A percentile compares a stretch with the other conserved stretches of the same genome.
phyloP scores from a whole-genome alignment of 2,329 filamentous ascomycete genomes.

The Chalaropsis thielavioides region DNA sequence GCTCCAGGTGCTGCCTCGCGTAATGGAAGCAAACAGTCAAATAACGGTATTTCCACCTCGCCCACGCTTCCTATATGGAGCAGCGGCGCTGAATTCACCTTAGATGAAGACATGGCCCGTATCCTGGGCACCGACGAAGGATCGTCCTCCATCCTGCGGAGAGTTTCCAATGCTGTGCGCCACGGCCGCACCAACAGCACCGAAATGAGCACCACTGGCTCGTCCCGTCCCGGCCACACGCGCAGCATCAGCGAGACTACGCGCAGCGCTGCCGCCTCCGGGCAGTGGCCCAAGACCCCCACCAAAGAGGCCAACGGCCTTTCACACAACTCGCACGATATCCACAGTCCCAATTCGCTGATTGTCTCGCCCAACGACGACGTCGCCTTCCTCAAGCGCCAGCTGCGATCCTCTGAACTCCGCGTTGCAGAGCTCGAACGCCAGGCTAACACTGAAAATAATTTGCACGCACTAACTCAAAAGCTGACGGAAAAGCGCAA shows the following conservation, averaged over 20 bases:
- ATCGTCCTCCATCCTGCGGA: constrained; percentile 66
- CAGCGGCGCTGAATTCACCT: constrained; percentile 70
- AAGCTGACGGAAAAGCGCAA: constrained; percentile 86
- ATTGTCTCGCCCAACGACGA: constrained; percentile 45
- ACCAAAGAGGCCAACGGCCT: constrained; percentile 38
- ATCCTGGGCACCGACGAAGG: constrained; percentile 67
- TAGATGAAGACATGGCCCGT: constrained; percentile 91
- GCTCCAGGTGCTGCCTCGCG: constrained; percentile 16
- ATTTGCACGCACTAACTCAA: constrained; percentile 64
- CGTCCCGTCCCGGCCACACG: constrained; percentile 34
- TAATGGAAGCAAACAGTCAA: constrained; percentile 14
- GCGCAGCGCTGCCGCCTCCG: constrained; percentile 35
- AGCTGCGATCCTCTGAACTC: constrained; percentile 68
- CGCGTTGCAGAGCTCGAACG: constrained; percentile 73
- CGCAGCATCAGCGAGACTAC: constrained; percentile 56
- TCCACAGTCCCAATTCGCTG: constrained; percentile 57
- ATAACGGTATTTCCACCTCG: constrained; percentile 29
- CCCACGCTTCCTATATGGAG: constrained; percentile 62
- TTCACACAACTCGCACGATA: constrained; percentile 32
- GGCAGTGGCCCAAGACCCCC: constrained; percentile 57
- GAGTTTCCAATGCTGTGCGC: constrained; percentile 84
- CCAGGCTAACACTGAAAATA: constrained; percentile 53
- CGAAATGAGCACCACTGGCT: constrained; percentile 29
- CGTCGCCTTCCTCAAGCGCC: constrained; percentile 51
- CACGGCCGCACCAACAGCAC: constrained; percentile 83